phyloP scores from a whole-genome alignment of 108 stramenopile species.

The Parietichytrium sp. region DNA sequence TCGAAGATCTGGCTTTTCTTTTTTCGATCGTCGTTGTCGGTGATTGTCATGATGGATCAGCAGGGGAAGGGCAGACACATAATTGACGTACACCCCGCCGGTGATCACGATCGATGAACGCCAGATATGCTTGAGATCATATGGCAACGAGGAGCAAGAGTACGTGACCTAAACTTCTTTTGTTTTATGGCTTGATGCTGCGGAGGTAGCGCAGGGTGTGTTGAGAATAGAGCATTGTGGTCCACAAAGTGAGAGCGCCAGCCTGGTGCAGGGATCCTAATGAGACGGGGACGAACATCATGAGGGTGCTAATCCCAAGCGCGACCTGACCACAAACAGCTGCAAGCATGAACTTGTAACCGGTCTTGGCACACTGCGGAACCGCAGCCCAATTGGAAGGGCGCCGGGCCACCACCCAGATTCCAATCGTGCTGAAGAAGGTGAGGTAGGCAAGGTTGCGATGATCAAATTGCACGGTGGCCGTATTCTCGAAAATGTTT shows the following conservation, averaged over 20 bases:
- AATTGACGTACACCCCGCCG: too few species aligned
- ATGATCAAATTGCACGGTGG: constrained; percentile 96
- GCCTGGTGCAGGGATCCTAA: constrained; percentile 93
- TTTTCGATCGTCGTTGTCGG: too few species aligned
- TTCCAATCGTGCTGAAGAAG: constrained; percentile 66
- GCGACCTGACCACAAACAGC: constrained; percentile 77
- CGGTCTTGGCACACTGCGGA: constrained; percentile 59
- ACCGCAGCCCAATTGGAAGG: constrained; percentile 22
- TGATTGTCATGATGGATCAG: too few species aligned
- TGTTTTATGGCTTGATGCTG: too few species aligned
- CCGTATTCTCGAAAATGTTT: constrained; percentile 92
- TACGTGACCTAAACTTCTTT: too few species aligned
- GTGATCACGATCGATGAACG: too few species aligned
- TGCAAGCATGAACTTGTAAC: constrained; percentile 72
- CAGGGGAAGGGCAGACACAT: too few species aligned
- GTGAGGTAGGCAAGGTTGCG: constrained; percentile 83
- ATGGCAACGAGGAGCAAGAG: too few species aligned
- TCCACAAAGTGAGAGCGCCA: constrained; percentile 70
- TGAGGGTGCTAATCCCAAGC: constrained; percentile 88
- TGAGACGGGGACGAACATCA: constrained; percentile 86
- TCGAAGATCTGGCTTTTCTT: too few species aligned
- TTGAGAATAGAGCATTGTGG: constrained; percentile 35
- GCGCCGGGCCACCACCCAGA: constrained; percentile 53
- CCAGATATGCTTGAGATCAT: too few species aligned
- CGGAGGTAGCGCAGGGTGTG: constrained; percentile 25